Percentiles rank a stretch among this genome's conserved stretches.
Conservation (phyloP, 2,329 filamentous ascomycete species). For the Pseudogymnoascus sp. region DNA sequence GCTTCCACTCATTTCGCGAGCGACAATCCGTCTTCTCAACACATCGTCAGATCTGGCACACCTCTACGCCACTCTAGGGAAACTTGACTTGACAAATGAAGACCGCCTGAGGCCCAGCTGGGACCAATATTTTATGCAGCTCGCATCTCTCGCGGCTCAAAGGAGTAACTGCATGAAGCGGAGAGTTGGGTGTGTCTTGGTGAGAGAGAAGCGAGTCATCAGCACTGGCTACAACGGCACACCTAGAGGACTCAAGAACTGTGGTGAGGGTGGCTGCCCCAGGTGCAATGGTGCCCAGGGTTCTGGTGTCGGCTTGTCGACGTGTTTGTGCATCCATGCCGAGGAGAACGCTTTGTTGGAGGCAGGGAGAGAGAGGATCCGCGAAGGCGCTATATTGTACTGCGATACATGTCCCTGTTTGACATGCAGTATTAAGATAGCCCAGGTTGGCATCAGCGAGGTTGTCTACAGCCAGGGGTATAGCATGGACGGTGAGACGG, state of each 20-base stretch:
- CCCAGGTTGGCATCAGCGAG: slow-evolving; percentile 90
- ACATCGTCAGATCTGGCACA: slow-evolving; percentile 63
- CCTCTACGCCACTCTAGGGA: slow-evolving; percentile 63
- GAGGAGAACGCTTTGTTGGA: slow-evolving; percentile 96
- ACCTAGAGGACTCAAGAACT: slow-evolving; percentile 81
- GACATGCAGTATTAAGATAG: slow-evolving; percentile 97
- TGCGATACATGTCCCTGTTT: slow-evolving; percentile 95
- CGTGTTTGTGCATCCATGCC: slow-evolving; percentile 93
- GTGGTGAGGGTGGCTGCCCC: slow-evolving; percentile 81
- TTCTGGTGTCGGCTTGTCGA: slow-evolving; percentile 66
- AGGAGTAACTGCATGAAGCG: slow-evolving; percentile 98
- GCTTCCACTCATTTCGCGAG: slow-evolving; percentile 69
- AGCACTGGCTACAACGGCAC: slow-evolving; percentile 97
- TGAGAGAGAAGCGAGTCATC: slow-evolving; percentile 77
- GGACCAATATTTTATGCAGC: slow-evolving; percentile 97
- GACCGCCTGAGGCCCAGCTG: slow-evolving; percentile 79
- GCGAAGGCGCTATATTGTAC: slow-evolving; percentile 76
- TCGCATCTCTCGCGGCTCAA: slow-evolving; percentile 85
- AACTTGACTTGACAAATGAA: slow-evolving; percentile 68
- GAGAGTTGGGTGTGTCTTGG: slow-evolving; percentile 87
- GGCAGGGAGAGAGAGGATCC: slow-evolving; percentile 82
- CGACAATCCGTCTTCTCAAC: slow-evolving; percentile 81
- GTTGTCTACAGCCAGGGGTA: slow-evolving; percentile 93
- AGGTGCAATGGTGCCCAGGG: slow-evolving; percentile 73
- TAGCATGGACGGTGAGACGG: slow-evolving; percentile 84